Evolutionary conservation across 495 filamentous ascomycete species (phyloP), one percentile per base, ranked within the genome.

Genomic region (Aeminium ludgeri): DNA sequence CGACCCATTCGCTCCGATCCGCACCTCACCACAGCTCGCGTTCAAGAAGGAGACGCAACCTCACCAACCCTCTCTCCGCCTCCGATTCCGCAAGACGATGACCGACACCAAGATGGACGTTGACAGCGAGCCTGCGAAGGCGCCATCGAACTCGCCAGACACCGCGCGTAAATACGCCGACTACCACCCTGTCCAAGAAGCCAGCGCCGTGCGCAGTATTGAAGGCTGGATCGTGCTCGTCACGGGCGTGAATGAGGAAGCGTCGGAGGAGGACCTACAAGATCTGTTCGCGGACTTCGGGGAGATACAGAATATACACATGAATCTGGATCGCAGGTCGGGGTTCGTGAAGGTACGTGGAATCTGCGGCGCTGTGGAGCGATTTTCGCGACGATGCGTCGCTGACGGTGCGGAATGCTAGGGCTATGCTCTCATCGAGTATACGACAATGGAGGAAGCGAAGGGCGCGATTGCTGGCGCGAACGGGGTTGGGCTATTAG

Each of bases 151-250:
- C 23, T 25, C 23, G 4, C 31, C 45, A 51, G 51, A 61, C 49
- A 48, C 60, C 36, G 55, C 40, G 16, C 45, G 68, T 46, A 75
- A 75, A 52, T 36, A 34, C 25, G 40, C 35, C 44, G 73, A 76
- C 44, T 60, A 71, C 16, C 75, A 79, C 56, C 93, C 87, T 34
- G 67, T 73, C 45, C 65, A 73, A 39, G 81, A 80, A 45, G 84
- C 87, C 20, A 84, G 82, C 5, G 91, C 87, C 11, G 91, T 99
- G 38, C 84, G 91, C 59, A 92, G 83, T 46, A 95, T 99, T 58
- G 91, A 99, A 59, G 91, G 91, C 49, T 99, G 91, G 91, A 96
- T 99, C 61, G 69, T 99, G 48, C 78, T 95, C 43, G 86, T 79
- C 45, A 93, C 86, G 15, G 95, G 96, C 59, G 84, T 96, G 30